Evolutionary conservation across 2,329 filamentous ascomycete genomes (phyloP), one percentile per base, ranked within the genome.

Genomic region (Kalmusia sp.): DNA sequence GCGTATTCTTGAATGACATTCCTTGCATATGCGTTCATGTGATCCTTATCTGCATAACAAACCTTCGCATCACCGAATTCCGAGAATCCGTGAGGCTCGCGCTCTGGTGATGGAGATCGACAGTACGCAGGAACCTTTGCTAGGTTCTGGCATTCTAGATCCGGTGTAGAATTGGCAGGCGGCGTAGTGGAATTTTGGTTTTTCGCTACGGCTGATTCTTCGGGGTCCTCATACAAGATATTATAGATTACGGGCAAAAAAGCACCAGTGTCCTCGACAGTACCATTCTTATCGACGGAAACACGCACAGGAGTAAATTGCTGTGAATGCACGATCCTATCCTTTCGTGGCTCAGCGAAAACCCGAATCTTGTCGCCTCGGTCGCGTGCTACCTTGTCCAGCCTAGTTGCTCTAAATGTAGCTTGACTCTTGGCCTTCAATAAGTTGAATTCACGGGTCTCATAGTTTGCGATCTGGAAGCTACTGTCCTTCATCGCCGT

Each of bases 341-440:
- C 21, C 2, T 46, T 34, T n/a, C 21, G 35, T 4, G 30, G 43
- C 30, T 46, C 30, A 8, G 30, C 30, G 17, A 25, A 46, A 11
- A 46, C 30, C 5, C 30, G 43, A 15, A 46, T 34, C 6, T 21
- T 30, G 8, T 34, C 17, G 3, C 19, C 8, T 24, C 43, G 43
- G 14, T 25, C 14, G 7, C 24, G 12, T 8, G 4, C 24, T 4
- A 34, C 4, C 7, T 46, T 47, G 15, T 54, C 50, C 5, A 58
- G 51, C 30, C 35, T 62, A 24, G 43, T 58, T 1, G 47, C 58
- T 4, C 41, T 54, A 9, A 58, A 40, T 0, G 50, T 41, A 7
- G 58, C 59, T 35, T 59, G 62, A 12, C 34, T 39, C 24, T 65
- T 65, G 7, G 61, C 58, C 24, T 46, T 55, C 5, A 41, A 22